These are phyloP conservation scores for Sarocladium brachiariae DNA, from an alignment of 2,329 filamentous ascomycete species.

Conservation along the genomic window DNA sequence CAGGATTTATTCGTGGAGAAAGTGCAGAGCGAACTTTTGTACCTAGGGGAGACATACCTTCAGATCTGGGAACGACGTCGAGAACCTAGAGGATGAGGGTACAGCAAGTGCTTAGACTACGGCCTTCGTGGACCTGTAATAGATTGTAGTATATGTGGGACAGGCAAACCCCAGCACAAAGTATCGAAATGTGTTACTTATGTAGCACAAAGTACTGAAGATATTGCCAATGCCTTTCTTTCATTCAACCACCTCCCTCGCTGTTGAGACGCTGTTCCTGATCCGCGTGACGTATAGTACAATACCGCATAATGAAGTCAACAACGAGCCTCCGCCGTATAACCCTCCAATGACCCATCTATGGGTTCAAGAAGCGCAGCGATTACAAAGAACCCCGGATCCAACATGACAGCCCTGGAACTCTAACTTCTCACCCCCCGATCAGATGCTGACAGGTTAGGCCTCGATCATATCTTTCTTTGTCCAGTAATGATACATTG, in stretches of 20 bases:
- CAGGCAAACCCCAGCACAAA: too few relatives aligned
- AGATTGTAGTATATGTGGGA: background rate
- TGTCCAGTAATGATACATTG: slow-evolving; percentile 9
- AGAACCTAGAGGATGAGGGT: slow-evolving; percentile 29
- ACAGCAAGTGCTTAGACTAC: slow-evolving; percentile 23
- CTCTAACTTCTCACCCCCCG: background rate
- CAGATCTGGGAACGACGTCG: slow-evolving; percentile 92
- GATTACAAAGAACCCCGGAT: background rate
- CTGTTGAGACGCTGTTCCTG: background rate
- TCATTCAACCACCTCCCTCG: background rate
- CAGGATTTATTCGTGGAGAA: slow-evolving; percentile 92
- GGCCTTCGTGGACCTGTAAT: background rate
- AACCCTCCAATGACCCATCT: background rate
- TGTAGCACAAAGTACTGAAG: background rate
- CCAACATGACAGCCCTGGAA: background rate
- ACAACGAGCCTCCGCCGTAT: slow-evolving; percentile 1
- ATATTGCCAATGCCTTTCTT: background rate
- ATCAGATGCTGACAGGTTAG: background rate
- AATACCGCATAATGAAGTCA: slow-evolving; percentile 1
- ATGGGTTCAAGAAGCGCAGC: background rate
- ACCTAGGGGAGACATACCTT: slow-evolving; percentile 88
- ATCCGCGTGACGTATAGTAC: slow-evolving; percentile 1
- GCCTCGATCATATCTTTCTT: background rate
- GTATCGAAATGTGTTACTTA: background rate
- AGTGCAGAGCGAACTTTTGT: slow-evolving; percentile 81